Conservation (phyloP, 2,329 filamentous ascomycete species). For the Phialophora chinensis region DNA sequence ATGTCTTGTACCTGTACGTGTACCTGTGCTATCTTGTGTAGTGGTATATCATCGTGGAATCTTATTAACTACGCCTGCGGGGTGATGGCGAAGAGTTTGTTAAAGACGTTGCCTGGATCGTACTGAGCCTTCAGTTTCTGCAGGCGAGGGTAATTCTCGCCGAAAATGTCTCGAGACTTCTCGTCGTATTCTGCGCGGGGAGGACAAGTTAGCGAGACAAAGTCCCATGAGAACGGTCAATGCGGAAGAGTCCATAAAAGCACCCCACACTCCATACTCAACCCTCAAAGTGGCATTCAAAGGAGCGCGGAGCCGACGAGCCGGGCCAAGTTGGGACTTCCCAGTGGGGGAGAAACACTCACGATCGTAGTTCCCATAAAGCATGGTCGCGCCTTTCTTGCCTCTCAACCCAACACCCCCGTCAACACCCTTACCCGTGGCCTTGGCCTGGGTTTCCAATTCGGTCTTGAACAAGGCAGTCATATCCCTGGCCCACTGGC, state of each 20-base stretch:
- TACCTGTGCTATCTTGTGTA: too few relatives aligned
- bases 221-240: neutral
- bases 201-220: neutral
- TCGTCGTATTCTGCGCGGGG: slow-evolving; percentile 37
- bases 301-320: neutral
- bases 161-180: slow-evolving; percentile 50
- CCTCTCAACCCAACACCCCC: slow-evolving; percentile 20
- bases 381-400: slow-evolving; percentile 33
- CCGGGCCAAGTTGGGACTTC: too few relatives aligned
- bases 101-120: slow-evolving; percentile 56
- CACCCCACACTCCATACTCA: too few relatives aligned
- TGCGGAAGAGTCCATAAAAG: too few relatives aligned
- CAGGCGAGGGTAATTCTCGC: slow-evolving; percentile 51
- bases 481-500: slow-evolving; percentile 49
- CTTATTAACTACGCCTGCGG: slow-evolving; percentile 22
- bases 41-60: neutral
- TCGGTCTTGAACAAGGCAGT: slow-evolving; percentile 42
- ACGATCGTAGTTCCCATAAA: slow-evolving; percentile 41
- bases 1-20: neutral
- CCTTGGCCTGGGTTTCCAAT: slow-evolving; percentile 28
- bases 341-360: slow-evolving; percentile 17
- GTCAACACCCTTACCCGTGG: slow-evolving; percentile 25
- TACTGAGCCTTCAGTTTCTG: slow-evolving; percentile 54
- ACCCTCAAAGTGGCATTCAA: neutral
- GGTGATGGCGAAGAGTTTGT: slow-evolving; percentile 50